phyloP scores from a whole-genome alignment of 1,139 yeast species.

The Geotrichum macrosporum region DNA sequence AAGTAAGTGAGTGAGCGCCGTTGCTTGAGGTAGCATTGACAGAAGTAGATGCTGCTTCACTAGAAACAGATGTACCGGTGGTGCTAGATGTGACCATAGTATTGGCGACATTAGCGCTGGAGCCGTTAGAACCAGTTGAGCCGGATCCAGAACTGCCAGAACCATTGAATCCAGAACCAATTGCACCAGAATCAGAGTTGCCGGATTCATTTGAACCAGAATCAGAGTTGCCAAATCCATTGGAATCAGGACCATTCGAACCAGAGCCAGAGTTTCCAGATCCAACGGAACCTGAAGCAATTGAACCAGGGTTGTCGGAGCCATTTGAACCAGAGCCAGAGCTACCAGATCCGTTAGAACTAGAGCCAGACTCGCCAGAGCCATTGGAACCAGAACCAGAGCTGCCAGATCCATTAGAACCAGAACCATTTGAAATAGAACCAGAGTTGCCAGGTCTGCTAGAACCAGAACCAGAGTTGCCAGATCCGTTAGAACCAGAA shows the following conservation, averaged over 20 bases:
- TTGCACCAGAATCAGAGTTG: neutral
- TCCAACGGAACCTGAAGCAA: neutral
- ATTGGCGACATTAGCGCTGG: neutral
- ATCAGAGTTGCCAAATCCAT: neutral
- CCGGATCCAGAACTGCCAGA: no score
- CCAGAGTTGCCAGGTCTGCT: neutral
- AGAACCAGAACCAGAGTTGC: neutral
- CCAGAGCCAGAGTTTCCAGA: neutral
- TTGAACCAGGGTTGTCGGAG: no score
- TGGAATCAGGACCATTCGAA: neutral
- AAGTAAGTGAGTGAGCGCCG: no score
- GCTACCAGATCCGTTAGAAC: neutral
- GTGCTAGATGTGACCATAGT: neutral
- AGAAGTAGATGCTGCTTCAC: no score
- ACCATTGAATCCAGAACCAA: constrained; percentile 1
- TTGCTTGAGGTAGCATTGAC: no score
- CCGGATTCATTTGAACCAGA: neutral
- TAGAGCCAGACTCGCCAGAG: neutral
- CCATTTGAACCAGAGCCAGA: no score
- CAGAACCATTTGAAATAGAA: neutral
- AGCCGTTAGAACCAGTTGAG: constrained; percentile 1
- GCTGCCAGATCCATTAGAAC: neutral
- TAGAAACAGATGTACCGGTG: constrained; percentile 2
- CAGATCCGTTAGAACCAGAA: no score
- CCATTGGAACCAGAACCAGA: neutral